Base-by-base conservation (phyloP, 2,329 filamentous ascomycete species). In the Alternaria ventricosa region DNA sequence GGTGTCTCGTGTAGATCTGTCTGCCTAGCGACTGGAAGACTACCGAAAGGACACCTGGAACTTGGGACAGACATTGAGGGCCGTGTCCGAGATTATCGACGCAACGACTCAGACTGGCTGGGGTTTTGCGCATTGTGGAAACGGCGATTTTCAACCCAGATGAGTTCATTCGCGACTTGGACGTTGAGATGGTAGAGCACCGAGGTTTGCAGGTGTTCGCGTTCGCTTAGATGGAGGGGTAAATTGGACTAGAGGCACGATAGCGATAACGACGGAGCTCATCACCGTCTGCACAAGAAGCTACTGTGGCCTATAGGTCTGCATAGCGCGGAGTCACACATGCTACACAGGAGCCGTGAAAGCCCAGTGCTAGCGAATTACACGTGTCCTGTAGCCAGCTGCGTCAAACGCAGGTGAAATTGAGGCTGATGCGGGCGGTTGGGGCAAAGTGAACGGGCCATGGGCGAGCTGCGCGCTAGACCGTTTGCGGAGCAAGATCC, bases 321-420 rank as follows among this genome's bases (percentile, higher is more conserved):
- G 57, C 66, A 67, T 61, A 59, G 49, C 55, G n/a, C 22, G n/a
- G 50, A 61, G 64, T 61, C 56, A 28, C 47, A 23, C 12, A 28
- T 18, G 45, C 20, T 15, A 5, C 41, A 54, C 50, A 4, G 54
- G 22, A 5, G 47, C 55, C 27, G 12, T 51, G 28, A 27, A 30
- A 44, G 6, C 23, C 41, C 60, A 55, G 71, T 70, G 65, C 67
- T 36, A 66, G 22, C 22, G 28, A 66, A 70, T 63, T 70, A 73
- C 70, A 77, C 75, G 75, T 76, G 74, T 77, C 71, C 73, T 73
- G 69, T 73, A 71, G 51, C 64, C 60, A 46, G 66, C 65, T 64
- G 71, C 70, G 72, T 69, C 65, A 50, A 71, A 69, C 69, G 66
- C 61, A 67, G 67, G 67, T 66, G 67, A 69, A 67, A 69, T 72